These are phyloP conservation scores for Pogostemon cablin DNA, from an alignment of 257 asterid species.

Conservation along the genomic window DNA sequence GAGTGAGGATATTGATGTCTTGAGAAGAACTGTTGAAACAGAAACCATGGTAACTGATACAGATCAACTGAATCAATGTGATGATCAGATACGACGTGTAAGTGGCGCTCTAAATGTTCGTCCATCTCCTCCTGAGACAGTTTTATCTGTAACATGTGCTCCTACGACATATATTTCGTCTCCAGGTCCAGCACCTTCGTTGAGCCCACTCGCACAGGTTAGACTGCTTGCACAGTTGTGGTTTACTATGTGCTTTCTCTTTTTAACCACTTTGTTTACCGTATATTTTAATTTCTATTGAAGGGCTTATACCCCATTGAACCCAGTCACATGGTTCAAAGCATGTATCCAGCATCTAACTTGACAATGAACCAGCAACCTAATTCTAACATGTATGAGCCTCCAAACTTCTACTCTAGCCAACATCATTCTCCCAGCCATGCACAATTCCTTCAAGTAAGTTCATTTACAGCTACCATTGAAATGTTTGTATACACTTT, in stretches of 20 bases:
- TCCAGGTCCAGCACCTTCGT: slow-evolving; percentile 46
- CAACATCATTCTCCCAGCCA: slow-evolving; percentile 57
- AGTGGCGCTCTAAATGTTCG: slow-evolving; percentile 34
- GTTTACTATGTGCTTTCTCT: neutral
- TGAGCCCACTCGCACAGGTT: slow-evolving; percentile 60
- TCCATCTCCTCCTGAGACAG: slow-evolving; percentile 41
- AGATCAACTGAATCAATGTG: slow-evolving; percentile 45
- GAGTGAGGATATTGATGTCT: slow-evolving; percentile 43
- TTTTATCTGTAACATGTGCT: slow-evolving; percentile 48
- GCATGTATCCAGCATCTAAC: slow-evolving; percentile 54
- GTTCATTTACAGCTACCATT: slow-evolving; percentile 30
- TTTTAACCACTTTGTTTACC: slow-evolving; percentile 19
- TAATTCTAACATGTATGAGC: slow-evolving; percentile 54
- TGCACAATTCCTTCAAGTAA: slow-evolving; percentile 57
- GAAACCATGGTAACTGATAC: slow-evolving; percentile 43
- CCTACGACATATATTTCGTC: slow-evolving; percentile 54
- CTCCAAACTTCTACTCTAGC: slow-evolving; percentile 47
- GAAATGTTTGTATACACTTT: neutral
- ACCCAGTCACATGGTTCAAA: slow-evolving; percentile 53
- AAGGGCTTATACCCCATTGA: slow-evolving; percentile 59
- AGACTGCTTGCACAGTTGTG: slow-evolving; percentile 24
- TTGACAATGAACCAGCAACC: slow-evolving; percentile 47
- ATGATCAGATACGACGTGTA: slow-evolving; percentile 37
- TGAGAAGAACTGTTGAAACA: slow-evolving; percentile 43
- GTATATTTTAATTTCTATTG: slow-evolving; percentile 25